Conservation (phyloP, 345 rosid species). For the Hypericum perforatum region DNA sequence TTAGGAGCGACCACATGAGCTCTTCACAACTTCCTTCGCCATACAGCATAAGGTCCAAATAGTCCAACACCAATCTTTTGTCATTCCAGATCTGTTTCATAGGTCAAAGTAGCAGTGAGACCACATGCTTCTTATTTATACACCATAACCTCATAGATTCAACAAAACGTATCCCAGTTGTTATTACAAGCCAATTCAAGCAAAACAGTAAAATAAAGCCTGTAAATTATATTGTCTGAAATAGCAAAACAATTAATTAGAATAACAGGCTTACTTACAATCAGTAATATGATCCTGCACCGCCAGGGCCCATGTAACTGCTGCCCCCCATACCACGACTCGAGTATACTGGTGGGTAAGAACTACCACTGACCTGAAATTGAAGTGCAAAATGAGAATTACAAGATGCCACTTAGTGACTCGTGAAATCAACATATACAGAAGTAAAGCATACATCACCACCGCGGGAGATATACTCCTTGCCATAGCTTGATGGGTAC, state of each 20-base stretch:
- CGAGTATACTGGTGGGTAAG: slow-evolving; percentile 76
- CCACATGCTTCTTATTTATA: too few species aligned
- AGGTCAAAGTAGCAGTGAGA: too few species aligned
- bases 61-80: too few species aligned
- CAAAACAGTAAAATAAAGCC: too few species aligned
- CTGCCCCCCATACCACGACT: slow-evolving; percentile 75
- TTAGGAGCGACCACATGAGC: too few species aligned
- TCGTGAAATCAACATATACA: background rate
- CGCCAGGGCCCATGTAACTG: slow-evolving; percentile 67
- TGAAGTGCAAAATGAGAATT: background rate
- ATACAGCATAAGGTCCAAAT: too few species aligned
- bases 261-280: slow-evolving; percentile 29
- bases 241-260: background rate
- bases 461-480: slow-evolving; percentile 61
- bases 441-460: slow-evolving; percentile 49
- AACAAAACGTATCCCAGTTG: too few species aligned
- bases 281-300: slow-evolving; percentile 88
- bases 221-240: background rate
- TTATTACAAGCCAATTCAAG: too few species aligned
- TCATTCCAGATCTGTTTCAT: too few species aligned
- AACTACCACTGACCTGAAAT: slow-evolving; percentile 75
- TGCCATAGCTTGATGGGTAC: slow-evolving; percentile 68
- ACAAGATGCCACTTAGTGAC: background rate
- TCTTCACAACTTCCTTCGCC: too few species aligned
- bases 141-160: too few species aligned